Percentiles rank a stretch among this genome's conserved stretches.
phyloP scores from a whole-genome alignment of 2,329 filamentous ascomycete genomes.

The Penicillium fuscoglaucum region DNA sequence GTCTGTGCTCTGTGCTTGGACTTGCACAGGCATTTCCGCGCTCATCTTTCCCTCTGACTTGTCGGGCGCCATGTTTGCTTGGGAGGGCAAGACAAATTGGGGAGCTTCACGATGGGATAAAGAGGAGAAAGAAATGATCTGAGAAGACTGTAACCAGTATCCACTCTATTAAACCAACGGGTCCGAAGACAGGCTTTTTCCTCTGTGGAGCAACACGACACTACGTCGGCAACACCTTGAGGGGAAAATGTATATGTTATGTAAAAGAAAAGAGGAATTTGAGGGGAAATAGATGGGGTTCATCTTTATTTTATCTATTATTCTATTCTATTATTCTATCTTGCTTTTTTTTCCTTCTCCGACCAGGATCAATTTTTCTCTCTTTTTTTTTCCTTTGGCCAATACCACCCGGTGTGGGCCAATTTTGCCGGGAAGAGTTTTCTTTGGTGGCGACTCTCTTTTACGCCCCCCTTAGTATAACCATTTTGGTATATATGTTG shows the following conservation, averaged over 20 bases:
- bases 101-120: not conserved
- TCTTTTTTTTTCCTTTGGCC: not conserved
- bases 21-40: slow-evolving; percentile 24
- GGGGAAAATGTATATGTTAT: slow-evolving; percentile 18
- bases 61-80: slow-evolving; percentile 29
- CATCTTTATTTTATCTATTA: not conserved
- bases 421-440: slow-evolving; percentile 8
- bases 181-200: slow-evolving; percentile 13
- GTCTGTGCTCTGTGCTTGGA: slow-evolving; percentile 16
- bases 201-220: slow-evolving; percentile 16
- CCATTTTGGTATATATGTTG: not conserved
- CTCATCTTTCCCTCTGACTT: slow-evolving; percentile 28
- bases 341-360: too few species aligned
- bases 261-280: slow-evolving; percentile 23
- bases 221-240: slow-evolving; percentile 4
- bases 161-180: slow-evolving; percentile 13
- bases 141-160: slow-evolving; percentile 10
- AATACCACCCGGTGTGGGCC: slow-evolving; percentile 6
- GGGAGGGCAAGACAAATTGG: not conserved
- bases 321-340: not conserved
- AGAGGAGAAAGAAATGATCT: slow-evolving; percentile 14
- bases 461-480: not conserved
- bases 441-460: slow-evolving; percentile 1
- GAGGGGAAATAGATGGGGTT: not conserved
- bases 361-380: not conserved